Conservation (phyloP, 345 rosid genomes). For the Draba incana region DNA sequence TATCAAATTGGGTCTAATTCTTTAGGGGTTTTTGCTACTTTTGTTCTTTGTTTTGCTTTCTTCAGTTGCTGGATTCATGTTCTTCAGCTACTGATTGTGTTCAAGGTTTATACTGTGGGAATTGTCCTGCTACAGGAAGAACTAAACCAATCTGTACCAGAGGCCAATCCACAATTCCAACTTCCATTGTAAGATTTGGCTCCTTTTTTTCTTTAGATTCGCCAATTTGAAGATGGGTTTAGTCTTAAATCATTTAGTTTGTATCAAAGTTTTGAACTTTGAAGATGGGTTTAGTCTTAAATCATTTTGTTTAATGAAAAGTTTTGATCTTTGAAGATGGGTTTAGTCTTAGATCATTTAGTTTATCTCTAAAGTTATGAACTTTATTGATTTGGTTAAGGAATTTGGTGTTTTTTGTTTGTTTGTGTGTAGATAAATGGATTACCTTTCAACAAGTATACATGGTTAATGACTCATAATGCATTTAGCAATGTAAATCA, state of each 20-base stretch:
- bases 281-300: slow-evolving; percentile 7
- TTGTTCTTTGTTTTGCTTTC: neutral
- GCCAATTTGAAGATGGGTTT: slow-evolving; percentile 18
- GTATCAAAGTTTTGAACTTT: too few relatives aligned
- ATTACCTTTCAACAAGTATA: slow-evolving; percentile 89
- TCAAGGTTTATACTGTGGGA: slow-evolving; percentile 80
- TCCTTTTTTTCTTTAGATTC: neutral
- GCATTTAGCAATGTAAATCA: slow-evolving; percentile 90
- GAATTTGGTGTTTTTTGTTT: neutral
- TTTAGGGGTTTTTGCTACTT: slow-evolving; percentile 2
- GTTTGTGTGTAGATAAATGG: slow-evolving; percentile 58
- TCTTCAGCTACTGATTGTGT: slow-evolving; percentile 70
- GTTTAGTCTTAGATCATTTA: slow-evolving; percentile 1
- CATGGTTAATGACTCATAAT: slow-evolving; percentile 96
- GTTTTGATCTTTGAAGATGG: too few relatives aligned
- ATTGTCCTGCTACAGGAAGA: slow-evolving; percentile 75
- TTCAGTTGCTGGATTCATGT: slow-evolving; percentile 73
- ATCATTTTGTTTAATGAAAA: slow-evolving; percentile 11
- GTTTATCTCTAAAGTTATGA: slow-evolving; percentile 17
- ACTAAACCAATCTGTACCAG: slow-evolving; percentile 79
- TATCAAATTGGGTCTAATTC: slow-evolving; percentile 31
- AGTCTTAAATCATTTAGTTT: neutral
- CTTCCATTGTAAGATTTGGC: slow-evolving; percentile 62
- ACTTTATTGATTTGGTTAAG: slow-evolving; percentile 19
- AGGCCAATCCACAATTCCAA: slow-evolving; percentile 81